Base-by-base conservation (phyloP, 2,329 filamentous ascomycete species). In the Xylariales sp. region DNA sequence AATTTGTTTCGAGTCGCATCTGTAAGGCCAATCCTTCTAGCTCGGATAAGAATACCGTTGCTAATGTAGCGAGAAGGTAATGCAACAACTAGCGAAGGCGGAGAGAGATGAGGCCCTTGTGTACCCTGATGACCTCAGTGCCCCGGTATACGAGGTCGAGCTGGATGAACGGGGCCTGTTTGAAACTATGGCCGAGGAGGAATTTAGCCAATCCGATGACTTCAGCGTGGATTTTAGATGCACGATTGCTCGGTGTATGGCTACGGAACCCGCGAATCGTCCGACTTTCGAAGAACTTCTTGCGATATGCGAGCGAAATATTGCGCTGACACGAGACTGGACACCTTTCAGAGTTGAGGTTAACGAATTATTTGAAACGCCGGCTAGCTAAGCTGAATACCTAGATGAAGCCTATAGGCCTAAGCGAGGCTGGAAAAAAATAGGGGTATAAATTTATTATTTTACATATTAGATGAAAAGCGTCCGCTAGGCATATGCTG, bases 51-150 rank as follows among this genome's bases (percentile, higher is more conserved):
- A 8, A n/a, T 5, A 23, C 1, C 1, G 2, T 45, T 32, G 54
- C 61, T 64, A 45, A 64, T 9, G 18, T 28, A 23, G 23, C 12
- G n/a, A 52, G 5, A 52, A 64, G 61, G 4, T 52, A 5, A 64
- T 64, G 6, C 30, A 58, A 2, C 16, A 57, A 52, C 36, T 64
- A 1, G 53, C 61, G 6, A 1, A 10, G 8, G 5, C 53, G 2
- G 32, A 49, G 6, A 8, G 2, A 14, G 14, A 57, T 9, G 18
- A 30, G 0, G 12, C 1, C 9, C 9, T 14, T 1, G 9, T 41
- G 14, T 41, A 14, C 39, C 5, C 9, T 14, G 3, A 14, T 14
- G 4, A 41, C 10, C 10, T 2, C 39, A 14, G 12, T 14, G 10
- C 5, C 9, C 39, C 5, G 10, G 39, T 41, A 8, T 7, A 46